Evolutionary conservation across 495 filamentous ascomycete genomes (phyloP).

Genomic region (Achaetomiella virescens): DNA sequence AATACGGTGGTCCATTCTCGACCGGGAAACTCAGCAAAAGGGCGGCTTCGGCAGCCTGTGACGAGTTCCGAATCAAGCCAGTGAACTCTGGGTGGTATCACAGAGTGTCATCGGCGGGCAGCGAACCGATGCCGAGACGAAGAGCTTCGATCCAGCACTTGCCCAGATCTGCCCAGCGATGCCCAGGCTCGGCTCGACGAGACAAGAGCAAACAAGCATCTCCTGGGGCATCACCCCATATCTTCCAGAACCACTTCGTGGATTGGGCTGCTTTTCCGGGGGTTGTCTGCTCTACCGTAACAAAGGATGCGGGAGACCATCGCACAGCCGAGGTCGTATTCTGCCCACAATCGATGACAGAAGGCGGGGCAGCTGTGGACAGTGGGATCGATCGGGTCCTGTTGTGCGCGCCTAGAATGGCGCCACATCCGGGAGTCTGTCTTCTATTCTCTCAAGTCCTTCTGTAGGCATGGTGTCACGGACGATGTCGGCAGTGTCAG

Average conservation of each 20-base stretch:
- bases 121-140: neutral
- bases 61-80: conserved; percentile 1
- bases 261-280: neutral
- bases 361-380: neutral
- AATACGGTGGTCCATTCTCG: conserved; percentile 17
- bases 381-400: conserved; percentile 3
- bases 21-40: conserved; percentile 24
- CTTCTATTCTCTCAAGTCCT: neutral
- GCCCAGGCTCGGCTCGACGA: conserved; percentile 7
- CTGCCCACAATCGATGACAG: neutral
- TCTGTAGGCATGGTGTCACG: neutral
- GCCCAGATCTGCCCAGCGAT: conserved; percentile 7
- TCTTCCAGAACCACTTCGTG: neutral
- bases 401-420: neutral
- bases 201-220: conserved; percentile 1
- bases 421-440: neutral
- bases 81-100: conserved; percentile 1
- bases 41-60: conserved; percentile 11
- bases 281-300: conserved; percentile 2
- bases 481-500: neutral
- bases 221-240: neutral
- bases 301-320: neutral
- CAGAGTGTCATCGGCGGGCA: conserved; percentile 8
- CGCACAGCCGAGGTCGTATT: conserved; percentile 9
- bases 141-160: conserved; percentile 14